These are phyloP conservation scores for Aureobasidium sp. DNA, from an alignment of 2,329 filamentous ascomycete genomes.

Conservation along the genomic window DNA sequence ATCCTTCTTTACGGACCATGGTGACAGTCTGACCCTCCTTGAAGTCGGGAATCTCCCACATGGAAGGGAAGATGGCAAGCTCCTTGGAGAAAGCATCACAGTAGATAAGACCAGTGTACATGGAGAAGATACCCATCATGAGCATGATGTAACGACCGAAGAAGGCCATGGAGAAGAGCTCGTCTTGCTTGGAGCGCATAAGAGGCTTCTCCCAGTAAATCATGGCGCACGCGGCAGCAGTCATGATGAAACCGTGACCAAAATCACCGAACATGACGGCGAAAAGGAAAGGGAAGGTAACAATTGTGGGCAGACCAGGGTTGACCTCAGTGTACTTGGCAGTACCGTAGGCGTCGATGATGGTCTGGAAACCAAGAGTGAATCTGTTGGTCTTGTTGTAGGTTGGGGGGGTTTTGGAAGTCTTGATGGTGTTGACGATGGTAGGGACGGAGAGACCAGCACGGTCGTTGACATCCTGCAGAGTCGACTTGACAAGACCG, in stretches of 20 bases:
- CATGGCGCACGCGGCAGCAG: constrained; percentile 76
- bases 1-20: constrained; percentile 58
- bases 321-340: constrained; percentile 97
- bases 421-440: constrained; percentile 96
- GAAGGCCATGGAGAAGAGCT: constrained; percentile 97
- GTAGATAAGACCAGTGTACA: constrained; percentile 96
- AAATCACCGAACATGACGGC: constrained; percentile 99
- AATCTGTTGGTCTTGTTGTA: constrained; percentile 99
- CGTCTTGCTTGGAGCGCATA: constrained; percentile 79
- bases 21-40: constrained; percentile 56
- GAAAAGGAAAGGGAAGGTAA: constrained; percentile 99
- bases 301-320: constrained; percentile 86
- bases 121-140: constrained; percentile 94
- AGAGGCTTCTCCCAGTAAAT: constrained; percentile 93
- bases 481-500: constrained; percentile 78
- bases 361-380: constrained; percentile 96
- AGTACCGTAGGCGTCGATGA: constrained; percentile 97
- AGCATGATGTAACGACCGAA: constrained; percentile 98
- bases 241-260: constrained; percentile 87
- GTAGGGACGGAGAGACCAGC: constrained; percentile 95
- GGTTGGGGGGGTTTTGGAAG: constrained; percentile 94
- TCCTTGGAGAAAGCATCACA: constrained; percentile 96
- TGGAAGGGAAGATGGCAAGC: constrained; percentile 78
- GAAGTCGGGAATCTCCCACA: constrained; percentile 81
- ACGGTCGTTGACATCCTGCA: constrained; percentile 94